phyloP scores from a whole-genome alignment of 257 asterid genomes.

The Agastache rugosa region DNA sequence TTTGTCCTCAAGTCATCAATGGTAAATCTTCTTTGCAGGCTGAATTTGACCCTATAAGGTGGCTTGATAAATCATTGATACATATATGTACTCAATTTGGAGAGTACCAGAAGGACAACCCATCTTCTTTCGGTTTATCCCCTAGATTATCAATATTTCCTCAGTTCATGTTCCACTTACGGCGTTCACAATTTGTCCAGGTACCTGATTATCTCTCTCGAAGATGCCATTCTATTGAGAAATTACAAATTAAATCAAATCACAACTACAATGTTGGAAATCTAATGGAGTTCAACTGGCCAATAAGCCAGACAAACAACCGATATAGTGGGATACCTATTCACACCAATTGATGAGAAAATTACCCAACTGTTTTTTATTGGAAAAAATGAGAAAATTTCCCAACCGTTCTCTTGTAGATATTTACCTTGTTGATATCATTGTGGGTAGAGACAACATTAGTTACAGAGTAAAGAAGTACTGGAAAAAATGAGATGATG shows the following conservation, averaged over 20 bases:
- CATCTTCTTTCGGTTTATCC: slow-evolving; percentile 88
- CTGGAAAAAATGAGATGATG: not conserved
- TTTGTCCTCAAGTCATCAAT: slow-evolving; percentile 16
- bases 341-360: not conserved
- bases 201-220: slow-evolving; percentile 44
- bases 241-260: not conserved
- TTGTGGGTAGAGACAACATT: slow-evolving; percentile 20
- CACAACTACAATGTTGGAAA: not conserved
- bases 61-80: slow-evolving; percentile 96
- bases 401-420: slow-evolving; percentile 1
- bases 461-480: not conserved
- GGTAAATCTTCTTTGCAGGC: slow-evolving; percentile 63
- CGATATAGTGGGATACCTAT: not conserved
- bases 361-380: too few species aligned
- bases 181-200: slow-evolving; percentile 98
- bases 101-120: slow-evolving; percentile 92
- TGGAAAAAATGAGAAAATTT: too few species aligned
- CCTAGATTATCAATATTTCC: slow-evolving; percentile 94
- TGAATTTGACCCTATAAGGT: slow-evolving; percentile 97
- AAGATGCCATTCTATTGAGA: slow-evolving; percentile 18
- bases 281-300: not conserved
- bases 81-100: slow-evolving; percentile 94
- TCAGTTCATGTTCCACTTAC: slow-evolving; percentile 90
- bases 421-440: slow-evolving; percentile 14
- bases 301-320: not conserved